Evolutionary conservation across 495 filamentous ascomycete genomes (phyloP), one percentile per base, ranked within the genome.

Genomic region (Tuber magnatum): DNA sequence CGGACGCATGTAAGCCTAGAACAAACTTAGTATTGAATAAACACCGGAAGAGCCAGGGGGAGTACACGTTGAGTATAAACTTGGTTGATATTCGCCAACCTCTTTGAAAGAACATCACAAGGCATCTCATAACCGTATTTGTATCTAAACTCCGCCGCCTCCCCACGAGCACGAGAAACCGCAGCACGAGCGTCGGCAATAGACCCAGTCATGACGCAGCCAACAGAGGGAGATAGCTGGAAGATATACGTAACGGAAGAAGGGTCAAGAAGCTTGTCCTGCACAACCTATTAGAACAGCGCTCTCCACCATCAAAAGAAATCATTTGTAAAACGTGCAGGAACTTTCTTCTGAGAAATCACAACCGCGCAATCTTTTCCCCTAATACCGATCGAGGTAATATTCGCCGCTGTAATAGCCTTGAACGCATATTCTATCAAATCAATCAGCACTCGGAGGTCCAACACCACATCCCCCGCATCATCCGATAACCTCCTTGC

Each of bases 121-220:
- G 95, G 95, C 96, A 99, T 99, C 87, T 99, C 95, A 85, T 99
- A 99, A 83, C 95, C 95, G 83, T 89, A 97, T 84, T 97, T 97
- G 89, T 99, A 98, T 84, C 90, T 89, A 87, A 99, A 99, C 79
- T 98, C 93, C 70, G 94, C 96, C 76, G 95, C 96, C 86, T 99
- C 95, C 73, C 92, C 92, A 86, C 94, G 90, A 78, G 95, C 95
- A 80, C 95, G 91, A 84, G 92, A 91, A 68, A 97, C 93, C 75
- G 90, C 94, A 61, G 95, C 95, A 75, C 96, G 87, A 68, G 95
- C 95, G 88, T 99, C 95, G 77, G 95, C 95, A 84, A 98, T 98
- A 74, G 95, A 97, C 41, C 95, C 95, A 40, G 95, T 99, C 92
- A 98, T 97, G 80, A 98, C 95, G 83, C 93, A 97, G 74, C 95